Percentiles rank a stretch among this genome's conserved stretches.
These are phyloP conservation scores for Diutina siamensis DNA, from an alignment of 1,139 yeast genomes.

Conservation along the genomic window DNA sequence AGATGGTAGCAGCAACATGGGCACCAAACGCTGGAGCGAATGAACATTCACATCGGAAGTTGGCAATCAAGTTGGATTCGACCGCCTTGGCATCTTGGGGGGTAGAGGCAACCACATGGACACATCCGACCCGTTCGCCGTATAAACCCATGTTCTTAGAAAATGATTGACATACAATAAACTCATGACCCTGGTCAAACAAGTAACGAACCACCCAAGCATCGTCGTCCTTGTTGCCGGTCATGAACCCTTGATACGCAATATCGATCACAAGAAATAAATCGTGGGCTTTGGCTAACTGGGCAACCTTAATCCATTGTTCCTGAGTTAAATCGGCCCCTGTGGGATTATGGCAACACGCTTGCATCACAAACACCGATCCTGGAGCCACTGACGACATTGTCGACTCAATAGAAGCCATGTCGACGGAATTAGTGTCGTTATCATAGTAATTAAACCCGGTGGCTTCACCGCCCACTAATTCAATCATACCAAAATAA, in stretches of 20 bases:
- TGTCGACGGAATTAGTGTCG: conserved; percentile 19
- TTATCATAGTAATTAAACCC: conserved; percentile 25
- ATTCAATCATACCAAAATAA: conserved; percentile 26
- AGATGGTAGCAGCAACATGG: conserved; percentile 21
- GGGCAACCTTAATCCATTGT: conserved; percentile 10
- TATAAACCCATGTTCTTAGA: conserved; percentile 37
- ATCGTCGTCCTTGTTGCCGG: conserved; percentile 13
- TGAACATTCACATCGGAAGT: conserved; percentile 29
- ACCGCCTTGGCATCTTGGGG: conserved; percentile 15
- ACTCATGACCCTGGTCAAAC: conserved; percentile 11
- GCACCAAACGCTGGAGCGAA: conserved; percentile 40
- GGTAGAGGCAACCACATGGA: conserved; percentile 20
- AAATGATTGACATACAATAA: conserved; percentile 30
- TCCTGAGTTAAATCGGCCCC: conserved; percentile 11
- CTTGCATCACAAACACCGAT: conserved; percentile 19
- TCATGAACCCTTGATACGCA: conserved; percentile 14
- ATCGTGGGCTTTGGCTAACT: conserved; percentile 8
- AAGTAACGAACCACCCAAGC: conserved; percentile 11
- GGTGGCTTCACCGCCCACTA: conserved; percentile 25
- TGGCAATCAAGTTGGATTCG: conserved; percentile 14
- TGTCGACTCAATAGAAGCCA: conserved; percentile 17
- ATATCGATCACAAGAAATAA: conserved; percentile 11
- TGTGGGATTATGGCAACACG: conserved; percentile 13
- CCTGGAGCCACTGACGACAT: conserved; percentile 20
- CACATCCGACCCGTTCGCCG: conserved; percentile 32